Conservation (phyloP, 2,329 filamentous ascomycete genomes). For the Colletotrichum chrysophilum region DNA sequence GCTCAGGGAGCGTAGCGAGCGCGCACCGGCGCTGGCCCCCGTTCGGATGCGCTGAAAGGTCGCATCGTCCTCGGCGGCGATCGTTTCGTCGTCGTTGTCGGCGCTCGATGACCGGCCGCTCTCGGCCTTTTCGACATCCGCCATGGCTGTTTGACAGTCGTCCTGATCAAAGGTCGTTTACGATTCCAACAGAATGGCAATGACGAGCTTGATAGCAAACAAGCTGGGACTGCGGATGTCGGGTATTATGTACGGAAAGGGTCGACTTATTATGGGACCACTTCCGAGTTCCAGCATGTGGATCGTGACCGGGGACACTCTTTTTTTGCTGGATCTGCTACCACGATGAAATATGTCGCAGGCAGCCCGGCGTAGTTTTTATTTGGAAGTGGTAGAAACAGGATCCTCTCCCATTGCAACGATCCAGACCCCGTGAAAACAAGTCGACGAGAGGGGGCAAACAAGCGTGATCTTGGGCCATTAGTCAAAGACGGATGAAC, state of each 20-base stretch:
- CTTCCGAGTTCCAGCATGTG: slow-evolving; percentile 18
- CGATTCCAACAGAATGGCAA: background rate
- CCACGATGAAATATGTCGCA: background rate
- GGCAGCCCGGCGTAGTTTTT: background rate
- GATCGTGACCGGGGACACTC: background rate
- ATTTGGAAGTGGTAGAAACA: background rate
- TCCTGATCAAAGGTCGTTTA: background rate
- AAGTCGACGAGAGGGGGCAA: background rate
- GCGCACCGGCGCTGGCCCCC: slow-evolving; percentile 2
- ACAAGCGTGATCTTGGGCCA: background rate
- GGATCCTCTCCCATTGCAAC: background rate
- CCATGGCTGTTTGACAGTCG: background rate
- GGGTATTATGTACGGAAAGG: slow-evolving; percentile 1
- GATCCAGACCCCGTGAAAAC: background rate
- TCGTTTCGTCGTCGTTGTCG: slow-evolving; percentile 1
- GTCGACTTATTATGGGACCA: background rate
- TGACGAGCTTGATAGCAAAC: background rate
- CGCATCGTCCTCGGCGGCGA: slow-evolving; percentile 3
- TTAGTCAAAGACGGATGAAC: slow-evolving; percentile 3
- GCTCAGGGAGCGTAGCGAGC: slow-evolving; percentile 26
- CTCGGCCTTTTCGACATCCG: slow-evolving; percentile 19
- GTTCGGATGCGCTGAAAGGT: slow-evolving; percentile 30
- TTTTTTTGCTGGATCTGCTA: background rate
- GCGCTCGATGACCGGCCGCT: background rate
- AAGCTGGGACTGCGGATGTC: slow-evolving; percentile 5